Percentiles rank a stretch among this genome's conserved stretches.
Conservation (phyloP, 306 rosid species). For the Cercis canadensis region DNA sequence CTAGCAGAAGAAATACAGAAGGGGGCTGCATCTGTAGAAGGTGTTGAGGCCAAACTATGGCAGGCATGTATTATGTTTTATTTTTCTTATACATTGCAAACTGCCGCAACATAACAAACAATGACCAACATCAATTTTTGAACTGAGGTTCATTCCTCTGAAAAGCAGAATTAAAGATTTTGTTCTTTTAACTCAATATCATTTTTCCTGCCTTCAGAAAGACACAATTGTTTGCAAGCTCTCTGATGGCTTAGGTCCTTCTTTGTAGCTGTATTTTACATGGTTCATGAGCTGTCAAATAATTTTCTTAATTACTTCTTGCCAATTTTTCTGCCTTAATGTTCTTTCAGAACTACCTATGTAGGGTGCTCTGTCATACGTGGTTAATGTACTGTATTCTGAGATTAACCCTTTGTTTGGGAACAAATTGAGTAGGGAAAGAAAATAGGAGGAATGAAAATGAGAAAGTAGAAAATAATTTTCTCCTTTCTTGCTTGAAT, state of each 20-base stretch:
- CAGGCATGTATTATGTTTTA: conserved; percentile 59
- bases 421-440: no score
- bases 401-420: no score
- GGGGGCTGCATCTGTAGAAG: conserved; percentile 91
- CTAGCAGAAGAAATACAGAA: conserved; percentile 87
- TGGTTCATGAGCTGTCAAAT: conserved; percentile 3
- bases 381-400: no score
- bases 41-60: conserved; percentile 88
- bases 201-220: neutral
- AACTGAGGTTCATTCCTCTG: neutral
- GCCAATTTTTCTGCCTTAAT: neutral
- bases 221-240: no score
- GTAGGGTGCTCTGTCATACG: neutral
- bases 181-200: conserved; percentile 6
- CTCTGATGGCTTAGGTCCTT: conserved; percentile 29
- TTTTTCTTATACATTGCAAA: conserved; percentile 27
- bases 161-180: conserved; percentile 8
- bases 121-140: conserved; percentile 6
- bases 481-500: no score
- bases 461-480: no score
- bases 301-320: conserved; percentile 6
- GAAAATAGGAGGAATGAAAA: no score
- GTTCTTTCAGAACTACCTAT: neutral
- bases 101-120: conserved; percentile 1
- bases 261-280: conserved; percentile 8